Evolutionary conservation across 2,329 filamentous ascomycete species (phyloP).

Genomic region (Plenodomus biglobosus): DNA sequence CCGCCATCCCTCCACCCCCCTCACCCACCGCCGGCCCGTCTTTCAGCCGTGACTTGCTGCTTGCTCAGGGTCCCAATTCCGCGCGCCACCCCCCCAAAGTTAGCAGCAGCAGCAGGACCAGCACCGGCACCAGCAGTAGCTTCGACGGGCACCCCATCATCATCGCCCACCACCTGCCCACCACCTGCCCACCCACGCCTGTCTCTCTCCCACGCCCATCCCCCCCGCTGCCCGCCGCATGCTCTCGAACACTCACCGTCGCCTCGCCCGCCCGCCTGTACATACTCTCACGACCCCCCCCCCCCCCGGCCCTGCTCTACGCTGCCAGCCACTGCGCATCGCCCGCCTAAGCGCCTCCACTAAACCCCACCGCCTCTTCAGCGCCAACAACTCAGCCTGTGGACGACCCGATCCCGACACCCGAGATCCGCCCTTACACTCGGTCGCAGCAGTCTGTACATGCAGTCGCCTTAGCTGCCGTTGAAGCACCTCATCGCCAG

Average conservation of each 20-base stretch:
- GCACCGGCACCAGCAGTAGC: neutral
- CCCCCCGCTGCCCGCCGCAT: slow-evolving; percentile 15
- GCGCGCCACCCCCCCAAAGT: too few relatives aligned
- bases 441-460: neutral
- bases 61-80: slow-evolving; percentile 25
- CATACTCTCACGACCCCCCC: too few relatives aligned
- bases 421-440: neutral
- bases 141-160: slow-evolving; percentile 1
- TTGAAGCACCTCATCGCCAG: slow-evolving; percentile 1
- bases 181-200: neutral
- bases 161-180: slow-evolving; percentile 13
- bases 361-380: slow-evolving; percentile 6
- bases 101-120: neutral
- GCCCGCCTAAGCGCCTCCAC: slow-evolving; percentile 14
- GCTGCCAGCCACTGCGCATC: slow-evolving; percentile 13
- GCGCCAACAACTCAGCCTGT: slow-evolving; percentile 1
- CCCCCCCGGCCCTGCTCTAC: neutral
- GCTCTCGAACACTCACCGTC: too few relatives aligned
- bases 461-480: slow-evolving; percentile 3
- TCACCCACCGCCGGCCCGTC: slow-evolving; percentile 16
- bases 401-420: slow-evolving; percentile 1
- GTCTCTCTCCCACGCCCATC: slow-evolving; percentile 5
- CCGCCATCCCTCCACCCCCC: neutral
- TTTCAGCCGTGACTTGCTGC: slow-evolving; percentile 23
- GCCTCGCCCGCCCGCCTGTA: neutral